These are phyloP conservation scores for Pleurozium schreberi DNA, from an alignment of 225 moss, liverwort and hornwort genomes.

Conservation along the genomic window DNA sequence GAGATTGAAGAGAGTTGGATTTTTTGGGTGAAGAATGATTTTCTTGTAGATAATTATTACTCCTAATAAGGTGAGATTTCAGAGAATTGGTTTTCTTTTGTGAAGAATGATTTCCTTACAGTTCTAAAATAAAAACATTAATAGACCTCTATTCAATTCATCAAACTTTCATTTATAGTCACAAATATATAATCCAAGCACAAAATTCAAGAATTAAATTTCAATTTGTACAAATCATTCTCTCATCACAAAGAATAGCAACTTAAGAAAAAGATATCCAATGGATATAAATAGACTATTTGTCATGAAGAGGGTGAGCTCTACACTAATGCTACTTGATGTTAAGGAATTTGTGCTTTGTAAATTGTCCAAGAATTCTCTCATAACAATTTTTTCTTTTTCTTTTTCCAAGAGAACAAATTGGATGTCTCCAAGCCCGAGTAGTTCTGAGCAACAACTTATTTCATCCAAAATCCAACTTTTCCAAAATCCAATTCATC, in stretches of 20 bases:
- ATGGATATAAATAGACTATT: not conserved
- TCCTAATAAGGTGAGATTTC: not conserved
- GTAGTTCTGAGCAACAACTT: too few species aligned
- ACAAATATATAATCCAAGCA: too few species aligned
- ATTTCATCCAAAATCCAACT: too few species aligned
- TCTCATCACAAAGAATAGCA: not conserved
- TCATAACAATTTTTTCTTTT: not conserved
- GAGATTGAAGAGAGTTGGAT: too few species aligned
- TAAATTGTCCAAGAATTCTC: not conserved
- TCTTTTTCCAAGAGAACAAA: not conserved
- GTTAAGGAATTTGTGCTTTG: not conserved
- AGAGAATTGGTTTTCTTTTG: not conserved
- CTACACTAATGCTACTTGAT: not conserved
- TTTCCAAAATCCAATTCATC: too few species aligned
- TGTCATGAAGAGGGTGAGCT: rapidly evolving
- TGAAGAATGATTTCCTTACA: not conserved
- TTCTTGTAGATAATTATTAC: not conserved
- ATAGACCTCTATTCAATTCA: not conserved
- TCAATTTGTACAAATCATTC: not conserved
- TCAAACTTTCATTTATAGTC: rapidly evolving
- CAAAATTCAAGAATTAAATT: not conserved
- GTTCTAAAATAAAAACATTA: not conserved
- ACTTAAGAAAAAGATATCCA: not conserved
- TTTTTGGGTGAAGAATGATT: too few species aligned
- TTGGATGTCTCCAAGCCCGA: not conserved